phyloP scores from a whole-genome alignment of 345 rosid species.

The Microthlaspi erraticum region DNA sequence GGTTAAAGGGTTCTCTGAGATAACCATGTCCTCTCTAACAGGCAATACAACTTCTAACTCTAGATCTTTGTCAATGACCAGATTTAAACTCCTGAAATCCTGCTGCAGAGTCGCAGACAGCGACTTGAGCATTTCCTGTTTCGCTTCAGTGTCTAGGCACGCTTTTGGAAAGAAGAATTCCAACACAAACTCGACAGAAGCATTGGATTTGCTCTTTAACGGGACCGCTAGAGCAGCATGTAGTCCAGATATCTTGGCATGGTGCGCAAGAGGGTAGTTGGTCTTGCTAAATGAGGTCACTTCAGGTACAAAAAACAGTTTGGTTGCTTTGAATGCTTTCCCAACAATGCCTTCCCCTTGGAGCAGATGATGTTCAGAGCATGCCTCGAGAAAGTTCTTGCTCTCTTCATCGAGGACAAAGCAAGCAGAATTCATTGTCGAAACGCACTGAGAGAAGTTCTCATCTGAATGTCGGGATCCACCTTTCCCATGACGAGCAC shows the following conservation, averaged over 20 bases:
- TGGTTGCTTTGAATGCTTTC: slow-evolving; percentile 60
- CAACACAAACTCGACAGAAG: slow-evolving; percentile 69
- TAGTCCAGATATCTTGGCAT: slow-evolving; percentile 76
- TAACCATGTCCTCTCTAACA: slow-evolving; percentile 42
- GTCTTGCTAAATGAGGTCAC: slow-evolving; percentile 68
- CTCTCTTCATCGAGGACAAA: slow-evolving; percentile 56
- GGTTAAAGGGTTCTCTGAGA: slow-evolving; percentile 39
- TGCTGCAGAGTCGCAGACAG: slow-evolving; percentile 57
- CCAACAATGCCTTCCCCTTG: slow-evolving; percentile 87
- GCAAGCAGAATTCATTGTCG: slow-evolving; percentile 73
- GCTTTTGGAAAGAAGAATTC: slow-evolving; percentile 85
- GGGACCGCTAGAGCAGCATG: slow-evolving; percentile 83
- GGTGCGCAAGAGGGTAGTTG: slow-evolving; percentile 84
- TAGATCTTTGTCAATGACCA: slow-evolving; percentile 58
- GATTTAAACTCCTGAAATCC: slow-evolving; percentile 57
- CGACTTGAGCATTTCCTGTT: slow-evolving; percentile 54
- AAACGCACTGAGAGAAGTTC: slow-evolving; percentile 61
- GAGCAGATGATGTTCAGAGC: slow-evolving; percentile 84
- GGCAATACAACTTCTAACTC: slow-evolving; percentile 56
- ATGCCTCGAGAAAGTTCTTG: slow-evolving; percentile 61
- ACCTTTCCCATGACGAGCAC: slow-evolving; percentile 63
- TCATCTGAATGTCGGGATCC: slow-evolving; percentile 74
- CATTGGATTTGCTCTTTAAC: slow-evolving; percentile 50
- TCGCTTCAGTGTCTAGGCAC: slow-evolving; percentile 55
- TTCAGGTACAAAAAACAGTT: slow-evolving; percentile 70